A percentile compares a stretch with the other conserved stretches of the same genome.
These are phyloP conservation scores for Aspergillus nomiae DNA, from an alignment of 2,329 filamentous ascomycete genomes.

Conservation along the genomic window DNA sequence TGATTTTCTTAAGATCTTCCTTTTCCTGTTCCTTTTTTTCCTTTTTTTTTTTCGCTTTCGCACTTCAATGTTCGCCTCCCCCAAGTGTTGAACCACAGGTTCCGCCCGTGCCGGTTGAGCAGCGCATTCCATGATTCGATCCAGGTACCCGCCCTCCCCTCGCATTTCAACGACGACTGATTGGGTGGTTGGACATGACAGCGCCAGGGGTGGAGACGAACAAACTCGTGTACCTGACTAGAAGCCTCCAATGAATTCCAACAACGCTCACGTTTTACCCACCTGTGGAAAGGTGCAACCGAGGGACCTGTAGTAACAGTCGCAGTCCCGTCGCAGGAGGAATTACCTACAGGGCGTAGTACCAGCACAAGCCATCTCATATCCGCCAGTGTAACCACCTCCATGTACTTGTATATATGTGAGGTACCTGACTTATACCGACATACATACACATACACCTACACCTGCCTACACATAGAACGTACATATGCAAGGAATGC, in stretches of 20 bases:
- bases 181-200: slow-evolving; percentile 18
- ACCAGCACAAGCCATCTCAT: not conserved
- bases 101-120: slow-evolving; percentile 16
- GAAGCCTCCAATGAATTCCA: slow-evolving; percentile 2
- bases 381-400: not conserved
- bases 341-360: not conserved
- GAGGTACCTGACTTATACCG: not conserved
- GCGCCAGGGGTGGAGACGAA: slow-evolving; percentile 17
- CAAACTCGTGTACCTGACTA: slow-evolving; percentile 14
- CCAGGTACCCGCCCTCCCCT: slow-evolving; percentile 21
- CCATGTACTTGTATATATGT: not conserved
- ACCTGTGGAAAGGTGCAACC: not conserved
- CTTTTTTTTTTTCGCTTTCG: slow-evolving; percentile 9
- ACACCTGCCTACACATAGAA: not conserved
- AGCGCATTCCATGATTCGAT: slow-evolving; percentile 13
- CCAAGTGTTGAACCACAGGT: not conserved
- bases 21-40: slow-evolving; percentile 19
- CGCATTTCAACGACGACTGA: slow-evolving; percentile 1
- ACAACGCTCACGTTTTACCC: not conserved
- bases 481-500: not conserved
- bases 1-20: slow-evolving; percentile 2
- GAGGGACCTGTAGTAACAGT: not conserved
- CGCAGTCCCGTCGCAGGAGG: not conserved
- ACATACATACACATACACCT: not conserved
- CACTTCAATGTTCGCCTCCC: not conserved